These are phyloP conservation scores for Datura wrightii DNA, from an alignment of 257 asterid species.

Conservation along the genomic window DNA sequence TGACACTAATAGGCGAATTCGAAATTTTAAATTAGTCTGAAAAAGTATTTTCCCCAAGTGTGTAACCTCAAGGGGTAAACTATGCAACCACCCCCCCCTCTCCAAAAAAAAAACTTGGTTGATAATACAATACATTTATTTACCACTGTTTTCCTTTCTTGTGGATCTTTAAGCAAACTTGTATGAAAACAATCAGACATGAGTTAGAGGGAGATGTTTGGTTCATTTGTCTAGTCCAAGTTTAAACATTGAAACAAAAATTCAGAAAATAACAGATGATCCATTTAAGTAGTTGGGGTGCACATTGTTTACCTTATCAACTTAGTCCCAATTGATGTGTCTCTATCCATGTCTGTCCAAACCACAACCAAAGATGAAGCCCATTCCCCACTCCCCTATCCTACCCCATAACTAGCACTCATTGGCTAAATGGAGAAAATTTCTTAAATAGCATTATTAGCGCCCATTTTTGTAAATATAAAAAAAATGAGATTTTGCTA, in stretches of 20 bases:
- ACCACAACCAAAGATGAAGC: constrained; percentile 12
- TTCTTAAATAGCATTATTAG: too few relatives aligned
- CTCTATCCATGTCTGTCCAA: constrained; percentile 46
- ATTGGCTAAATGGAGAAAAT: not conserved
- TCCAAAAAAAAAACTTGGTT: not conserved
- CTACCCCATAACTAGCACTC: constrained; percentile 13
- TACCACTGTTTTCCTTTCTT: not conserved
- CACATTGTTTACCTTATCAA: constrained; percentile 43
- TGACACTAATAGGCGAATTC: not conserved
- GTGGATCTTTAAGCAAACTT: not conserved
- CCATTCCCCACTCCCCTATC: not conserved
- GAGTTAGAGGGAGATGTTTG: constrained; percentile 14
- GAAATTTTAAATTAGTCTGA: not conserved
- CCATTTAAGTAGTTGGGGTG: constrained; percentile 30
- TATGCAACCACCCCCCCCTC: too few relatives aligned
- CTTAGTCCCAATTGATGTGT: constrained; percentile 34
- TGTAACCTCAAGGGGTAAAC: not conserved
- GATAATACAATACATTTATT: not conserved
- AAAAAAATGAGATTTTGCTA: too few relatives aligned
- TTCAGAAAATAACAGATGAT: constrained; percentile 23
- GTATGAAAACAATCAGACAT: constrained; percentile 14
- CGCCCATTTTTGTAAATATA: too few relatives aligned
- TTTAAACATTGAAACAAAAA: constrained; percentile 28
- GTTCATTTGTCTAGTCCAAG: constrained; percentile 24
- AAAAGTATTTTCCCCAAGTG: not conserved